Conservation (phyloP, 805 yeast genomes). For the Debaryomyces maramus region DNA sequence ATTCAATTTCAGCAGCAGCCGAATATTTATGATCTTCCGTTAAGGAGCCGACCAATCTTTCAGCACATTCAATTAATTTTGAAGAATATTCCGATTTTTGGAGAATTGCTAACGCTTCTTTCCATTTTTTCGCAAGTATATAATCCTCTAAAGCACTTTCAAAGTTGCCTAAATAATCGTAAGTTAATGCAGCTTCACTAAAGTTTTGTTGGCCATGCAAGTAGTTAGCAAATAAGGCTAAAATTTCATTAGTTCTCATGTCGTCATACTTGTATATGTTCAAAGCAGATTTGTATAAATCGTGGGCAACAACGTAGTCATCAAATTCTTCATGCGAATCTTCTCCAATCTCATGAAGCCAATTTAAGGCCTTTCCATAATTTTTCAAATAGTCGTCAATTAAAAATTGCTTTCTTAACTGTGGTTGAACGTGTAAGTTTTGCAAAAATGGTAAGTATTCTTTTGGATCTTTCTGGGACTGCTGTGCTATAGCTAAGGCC, state of each 20-base stretch:
- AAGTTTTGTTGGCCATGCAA: slow-evolving; percentile 57
- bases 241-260: slow-evolving; percentile 52
- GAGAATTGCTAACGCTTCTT: slow-evolving; percentile 72
- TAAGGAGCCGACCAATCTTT: slow-evolving; percentile 57
- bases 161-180: slow-evolving; percentile 61
- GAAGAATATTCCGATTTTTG: slow-evolving; percentile 35
- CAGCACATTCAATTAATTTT: slow-evolving; percentile 49
- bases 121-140: slow-evolving; percentile 74
- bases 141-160: slow-evolving; percentile 70
- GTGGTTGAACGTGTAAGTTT: slow-evolving; percentile 65
- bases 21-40: slow-evolving; percentile 69
- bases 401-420: slow-evolving; percentile 65
- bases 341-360: slow-evolving; percentile 53
- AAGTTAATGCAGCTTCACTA: slow-evolving; percentile 76
- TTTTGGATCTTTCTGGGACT: slow-evolving; percentile 96
- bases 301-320: slow-evolving; percentile 68
- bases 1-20: slow-evolving; percentile 79
- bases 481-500: slow-evolving; percentile 85
- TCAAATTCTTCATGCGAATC: slow-evolving; percentile 53
- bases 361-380: slow-evolving; percentile 64
- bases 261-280: slow-evolving; percentile 57
- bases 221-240: slow-evolving; percentile 61
- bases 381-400: slow-evolving; percentile 79
- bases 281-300: slow-evolving; percentile 69
- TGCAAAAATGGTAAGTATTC: slow-evolving; percentile 94